phyloP scores from a whole-genome alignment of 1,139 yeast species.

The Sugiyamaella neomexicana region DNA sequence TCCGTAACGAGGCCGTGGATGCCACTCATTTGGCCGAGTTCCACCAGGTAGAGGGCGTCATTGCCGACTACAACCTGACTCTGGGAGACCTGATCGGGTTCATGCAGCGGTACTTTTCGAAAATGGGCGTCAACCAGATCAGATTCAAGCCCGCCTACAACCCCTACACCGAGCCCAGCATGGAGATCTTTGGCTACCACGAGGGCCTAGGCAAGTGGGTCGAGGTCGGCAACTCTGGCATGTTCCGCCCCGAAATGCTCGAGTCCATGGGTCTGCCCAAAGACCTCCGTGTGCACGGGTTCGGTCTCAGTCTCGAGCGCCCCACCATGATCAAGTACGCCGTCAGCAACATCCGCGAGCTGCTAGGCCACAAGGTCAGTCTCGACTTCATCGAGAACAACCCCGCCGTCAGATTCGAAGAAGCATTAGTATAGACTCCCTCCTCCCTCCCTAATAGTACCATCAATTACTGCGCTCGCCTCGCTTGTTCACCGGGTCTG shows the following conservation, averaged over 20 bases:
- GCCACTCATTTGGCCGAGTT: conserved; percentile 99
- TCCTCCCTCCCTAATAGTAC: neutral
- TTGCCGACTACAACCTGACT: conserved; percentile 94
- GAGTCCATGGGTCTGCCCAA: conserved; percentile 97
- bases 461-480: neutral
- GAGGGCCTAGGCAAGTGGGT: conserved; percentile 95
- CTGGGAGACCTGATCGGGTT: conserved; percentile 96
- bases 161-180: conserved; percentile 98
- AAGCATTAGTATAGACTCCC: conserved; percentile 41
- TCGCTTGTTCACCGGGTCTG: neutral
- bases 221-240: conserved; percentile 98
- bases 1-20: conserved; percentile 99
- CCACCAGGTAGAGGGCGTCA: conserved; percentile 99
- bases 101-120: conserved; percentile 95
- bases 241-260: conserved; percentile 99
- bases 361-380: conserved; percentile 91
- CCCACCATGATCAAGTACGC: conserved; percentile 99
- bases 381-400: conserved; percentile 91
- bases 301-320: conserved; percentile 97
- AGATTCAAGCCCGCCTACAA: conserved; percentile 98
- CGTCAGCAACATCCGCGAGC: conserved; percentile 90
- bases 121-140: conserved; percentile 94
- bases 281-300: conserved; percentile 91
- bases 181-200: conserved; percentile 98
- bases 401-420: conserved; percentile 97